These are phyloP conservation scores for Tulasnella sp. DNA, from an alignment of 768 basidiomycete species.

Conservation along the genomic window DNA sequence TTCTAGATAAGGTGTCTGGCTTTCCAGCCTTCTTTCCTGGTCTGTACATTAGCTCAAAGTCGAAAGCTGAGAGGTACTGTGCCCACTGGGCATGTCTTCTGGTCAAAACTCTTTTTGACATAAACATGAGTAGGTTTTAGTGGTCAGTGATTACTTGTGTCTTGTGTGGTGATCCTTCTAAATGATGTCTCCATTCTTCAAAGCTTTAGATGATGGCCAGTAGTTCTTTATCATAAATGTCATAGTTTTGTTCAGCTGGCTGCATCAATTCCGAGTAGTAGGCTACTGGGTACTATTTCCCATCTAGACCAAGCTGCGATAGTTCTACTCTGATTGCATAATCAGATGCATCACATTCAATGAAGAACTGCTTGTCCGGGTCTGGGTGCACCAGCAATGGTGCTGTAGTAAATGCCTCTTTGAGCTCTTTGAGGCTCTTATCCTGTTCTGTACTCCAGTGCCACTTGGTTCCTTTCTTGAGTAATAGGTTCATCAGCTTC, in stretches of 20 bases:
- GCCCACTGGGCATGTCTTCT: background rate
- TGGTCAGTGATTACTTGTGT: background rate
- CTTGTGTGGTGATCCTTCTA: background rate
- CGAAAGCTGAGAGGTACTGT: background rate
- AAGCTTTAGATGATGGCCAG: conserved; percentile 21
- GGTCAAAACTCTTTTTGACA: background rate
- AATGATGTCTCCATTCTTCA: background rate
- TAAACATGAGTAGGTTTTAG: background rate
- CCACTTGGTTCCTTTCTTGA: background rate
- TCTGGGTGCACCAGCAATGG: background rate
- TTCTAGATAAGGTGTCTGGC: background rate
- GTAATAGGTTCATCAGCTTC: background rate
- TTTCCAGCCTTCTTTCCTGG: background rate
- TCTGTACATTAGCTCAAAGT: background rate
- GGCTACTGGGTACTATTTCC: conserved; percentile 12
- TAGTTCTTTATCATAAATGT: conserved; percentile 26
- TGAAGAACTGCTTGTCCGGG: background rate
- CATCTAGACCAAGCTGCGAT: background rate
- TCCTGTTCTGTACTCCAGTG: background rate
- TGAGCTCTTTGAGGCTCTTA: background rate
- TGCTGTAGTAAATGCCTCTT: background rate
- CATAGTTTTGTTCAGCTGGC: conserved; percentile 18
- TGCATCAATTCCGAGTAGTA: conserved; percentile 5
- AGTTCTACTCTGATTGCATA: background rate
- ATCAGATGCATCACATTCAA: background rate